Percentiles rank a stretch among this genome's conserved stretches.
These are phyloP conservation scores for Draba incana DNA, from an alignment of 345 rosid species.

Conservation along the genomic window DNA sequence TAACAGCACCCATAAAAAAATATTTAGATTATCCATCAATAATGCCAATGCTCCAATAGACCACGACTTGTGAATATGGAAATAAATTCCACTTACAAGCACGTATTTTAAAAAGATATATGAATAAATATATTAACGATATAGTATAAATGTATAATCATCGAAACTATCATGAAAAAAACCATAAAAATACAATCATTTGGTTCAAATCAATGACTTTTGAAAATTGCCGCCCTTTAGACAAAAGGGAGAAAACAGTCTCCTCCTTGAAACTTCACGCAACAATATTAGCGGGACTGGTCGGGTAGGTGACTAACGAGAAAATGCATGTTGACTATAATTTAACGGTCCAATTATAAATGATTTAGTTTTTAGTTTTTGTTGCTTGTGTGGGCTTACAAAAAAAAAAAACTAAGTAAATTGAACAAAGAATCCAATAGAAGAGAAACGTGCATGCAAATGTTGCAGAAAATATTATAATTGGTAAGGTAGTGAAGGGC, in stretches of 20 bases:
- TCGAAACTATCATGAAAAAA: conserved; percentile 9
- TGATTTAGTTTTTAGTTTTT: neutral
- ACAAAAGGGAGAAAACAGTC: neutral
- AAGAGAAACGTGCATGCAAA: conserved; percentile 41
- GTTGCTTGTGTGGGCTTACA: too few relatives aligned
- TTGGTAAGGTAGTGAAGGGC: conserved; percentile 37
- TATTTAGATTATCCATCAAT: too few relatives aligned
- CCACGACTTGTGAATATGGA: too few relatives aligned
- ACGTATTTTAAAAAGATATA: too few relatives aligned
- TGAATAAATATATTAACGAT: too few relatives aligned
- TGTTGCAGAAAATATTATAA: conserved; percentile 42
- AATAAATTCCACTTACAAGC: too few relatives aligned
- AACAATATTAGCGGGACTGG: conserved; percentile 30
- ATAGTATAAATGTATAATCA: neutral
- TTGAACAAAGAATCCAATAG: conserved; percentile 32
- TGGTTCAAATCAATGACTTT: conserved; percentile 16
- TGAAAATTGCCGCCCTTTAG: conserved; percentile 30
- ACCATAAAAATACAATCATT: neutral
- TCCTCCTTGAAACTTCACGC: neutral
- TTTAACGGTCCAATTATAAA: neutral
- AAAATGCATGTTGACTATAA: conserved; percentile 35
- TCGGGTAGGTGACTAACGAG: conserved; percentile 43
- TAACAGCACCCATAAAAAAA: neutral
- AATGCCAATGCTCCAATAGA: too few relatives aligned
- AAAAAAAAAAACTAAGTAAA: neutral